Evolutionary conservation across 2,329 filamentous ascomycete genomes (phyloP), one percentile per base, ranked within the genome.

Genomic region (Emmonsiellopsis sp.): DNA sequence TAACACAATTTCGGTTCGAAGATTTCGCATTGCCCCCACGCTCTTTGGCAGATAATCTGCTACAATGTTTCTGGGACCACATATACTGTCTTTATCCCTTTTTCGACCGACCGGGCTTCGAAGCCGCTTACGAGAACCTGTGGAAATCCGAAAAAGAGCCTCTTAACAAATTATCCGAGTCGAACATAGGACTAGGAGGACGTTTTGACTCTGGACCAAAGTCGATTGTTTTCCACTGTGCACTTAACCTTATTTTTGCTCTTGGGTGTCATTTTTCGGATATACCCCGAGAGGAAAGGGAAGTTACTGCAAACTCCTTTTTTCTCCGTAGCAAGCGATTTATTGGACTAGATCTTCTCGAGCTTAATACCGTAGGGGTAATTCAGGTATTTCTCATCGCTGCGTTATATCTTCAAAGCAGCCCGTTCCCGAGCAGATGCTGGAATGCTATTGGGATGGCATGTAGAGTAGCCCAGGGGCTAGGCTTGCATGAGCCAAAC

Each of bases 11-110:
- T 42, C 53, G 57, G 36, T 58, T 64, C 9, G 62, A 65, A 14
- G 63, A 71, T 9, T 72, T 70, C 39, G 55, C 61, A 1, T 61
- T 75, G 0, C 74, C 73, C 0, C 71, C 74, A 1, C 68, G 73
- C 1, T 55, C 62, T 2, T 53, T 75, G 6, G 71, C 71, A 37
- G 72, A 76, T 55, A 67, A 73, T 39, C 62, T 76, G 1, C 42
- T 76, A 2, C 56, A 65, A 4, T 63, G 64, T 13, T 77, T 70
- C 51, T 74, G 67, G 56, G 59, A 70, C 11, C 58, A 65, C 7
- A 62, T 76, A 1, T 70, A 70, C 54, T 73, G 68, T 56, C 61
- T 76, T 8, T 75, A 74, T 50, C 74, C 74, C 0, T 71, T 74
- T 53, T 70, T 76, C 50, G 68, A 76, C 58, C 64, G 68, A 3